Percentiles rank a stretch among this genome's conserved stretches.
Evolutionary conservation across 306 rosid species (phyloP).

Genomic region (Begonia fuchsioides): DNA sequence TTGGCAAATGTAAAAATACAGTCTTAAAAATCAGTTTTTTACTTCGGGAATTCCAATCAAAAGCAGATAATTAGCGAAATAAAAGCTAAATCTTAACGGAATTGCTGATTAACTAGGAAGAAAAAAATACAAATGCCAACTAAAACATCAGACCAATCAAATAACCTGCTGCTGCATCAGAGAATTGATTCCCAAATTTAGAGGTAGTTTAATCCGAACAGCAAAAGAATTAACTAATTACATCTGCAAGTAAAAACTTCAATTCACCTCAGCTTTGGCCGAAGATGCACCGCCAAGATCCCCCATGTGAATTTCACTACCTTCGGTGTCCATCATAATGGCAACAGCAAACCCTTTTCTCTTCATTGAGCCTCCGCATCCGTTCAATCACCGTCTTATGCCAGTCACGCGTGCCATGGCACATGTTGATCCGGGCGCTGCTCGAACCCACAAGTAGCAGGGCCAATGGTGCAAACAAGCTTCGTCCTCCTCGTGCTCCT

Average conservation of each 20-base stretch:
- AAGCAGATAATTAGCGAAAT: too few relatives aligned
- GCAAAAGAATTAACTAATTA: too few relatives aligned
- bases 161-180: too few relatives aligned
- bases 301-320: constrained; percentile 99
- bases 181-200: neutral
- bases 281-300: constrained; percentile 90
- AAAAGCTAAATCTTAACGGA: too few relatives aligned
- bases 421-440: constrained; percentile 91
- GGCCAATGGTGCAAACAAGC: constrained; percentile 82
- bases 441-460: constrained; percentile 66
- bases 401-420: constrained; percentile 92
- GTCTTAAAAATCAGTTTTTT: too few relatives aligned
- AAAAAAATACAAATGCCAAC: too few relatives aligned
- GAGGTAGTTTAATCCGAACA: neutral
- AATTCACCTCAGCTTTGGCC: constrained; percentile 67
- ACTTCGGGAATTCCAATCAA: too few relatives aligned
- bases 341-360: constrained; percentile 91
- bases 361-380: constrained; percentile 66
- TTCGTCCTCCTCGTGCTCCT: constrained; percentile 80
- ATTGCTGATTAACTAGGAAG: too few relatives aligned
- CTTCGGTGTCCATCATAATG: constrained; percentile 96
- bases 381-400: constrained; percentile 58
- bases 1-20: too few relatives aligned
- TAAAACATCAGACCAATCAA: too few relatives aligned
- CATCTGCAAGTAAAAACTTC: too few relatives aligned